Conservation (phyloP, 495 filamentous ascomycete genomes). For the Lasiosphaeria miniovina region DNA sequence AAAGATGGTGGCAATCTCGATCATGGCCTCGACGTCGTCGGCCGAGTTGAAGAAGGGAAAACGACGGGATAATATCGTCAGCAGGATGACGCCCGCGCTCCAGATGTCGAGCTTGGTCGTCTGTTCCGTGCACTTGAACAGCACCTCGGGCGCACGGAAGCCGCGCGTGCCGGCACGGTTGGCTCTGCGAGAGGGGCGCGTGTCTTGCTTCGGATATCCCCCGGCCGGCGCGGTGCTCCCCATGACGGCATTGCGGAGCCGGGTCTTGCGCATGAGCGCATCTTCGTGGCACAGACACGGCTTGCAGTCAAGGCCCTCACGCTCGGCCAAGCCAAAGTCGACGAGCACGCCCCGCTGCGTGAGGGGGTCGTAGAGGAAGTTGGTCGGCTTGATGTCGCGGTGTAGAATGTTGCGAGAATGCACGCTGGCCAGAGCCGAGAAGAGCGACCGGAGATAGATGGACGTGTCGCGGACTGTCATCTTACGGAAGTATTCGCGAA, state of each 20-base stretch:
- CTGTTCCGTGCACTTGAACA: slow-evolving; percentile 96
- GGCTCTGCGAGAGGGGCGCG: slow-evolving; percentile 79
- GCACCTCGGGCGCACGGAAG: slow-evolving; percentile 92
- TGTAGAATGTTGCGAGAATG: slow-evolving; percentile 84
- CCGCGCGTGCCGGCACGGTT: slow-evolving; percentile 96
- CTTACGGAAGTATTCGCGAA: slow-evolving; percentile 88
- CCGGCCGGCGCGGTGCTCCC: slow-evolving; percentile 48
- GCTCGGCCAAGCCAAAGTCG: slow-evolving; percentile 93
- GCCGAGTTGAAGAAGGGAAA: slow-evolving; percentile 98
- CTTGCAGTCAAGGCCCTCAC: slow-evolving; percentile 69
- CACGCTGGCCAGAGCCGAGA: slow-evolving; percentile 78
- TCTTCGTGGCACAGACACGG: slow-evolving; percentile 67
- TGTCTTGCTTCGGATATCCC: slow-evolving; percentile 83
- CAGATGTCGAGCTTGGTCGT: slow-evolving; percentile 97
- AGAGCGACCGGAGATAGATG: slow-evolving; percentile 84
- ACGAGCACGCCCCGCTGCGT: slow-evolving; percentile 84
- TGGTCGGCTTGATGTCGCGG: slow-evolving; percentile 99
- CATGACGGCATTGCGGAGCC: slow-evolving; percentile 38
- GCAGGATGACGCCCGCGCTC: slow-evolving; percentile 90
- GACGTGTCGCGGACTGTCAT: slow-evolving; percentile 82
- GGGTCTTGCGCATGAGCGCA: slow-evolving; percentile 34
- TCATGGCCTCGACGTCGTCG: slow-evolving; percentile 94
- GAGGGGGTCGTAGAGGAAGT: slow-evolving; percentile 90
- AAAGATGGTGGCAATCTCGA: slow-evolving; percentile 95
- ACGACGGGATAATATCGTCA: slow-evolving; percentile 83